phyloP scores from a whole-genome alignment of 331 rosid genomes.

The Malus hybrid region DNA sequence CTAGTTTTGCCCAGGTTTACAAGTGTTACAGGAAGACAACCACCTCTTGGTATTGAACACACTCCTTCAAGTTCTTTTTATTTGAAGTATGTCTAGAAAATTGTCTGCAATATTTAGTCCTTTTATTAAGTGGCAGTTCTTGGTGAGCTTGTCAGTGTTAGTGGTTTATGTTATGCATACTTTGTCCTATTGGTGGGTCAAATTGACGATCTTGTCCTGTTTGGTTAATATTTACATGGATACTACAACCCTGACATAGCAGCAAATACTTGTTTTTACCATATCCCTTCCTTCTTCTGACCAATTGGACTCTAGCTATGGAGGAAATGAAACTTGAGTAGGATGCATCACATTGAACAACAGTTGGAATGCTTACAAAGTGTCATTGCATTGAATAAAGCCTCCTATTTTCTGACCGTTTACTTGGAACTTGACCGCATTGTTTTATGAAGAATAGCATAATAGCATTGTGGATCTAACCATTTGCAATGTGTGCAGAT shows the following conservation, averaged over 20 bases:
- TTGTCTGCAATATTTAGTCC: not conserved
- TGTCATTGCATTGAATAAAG: not conserved
- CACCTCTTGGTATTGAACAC: conserved; percentile 65
- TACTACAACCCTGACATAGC: not conserved
- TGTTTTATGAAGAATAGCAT: not conserved
- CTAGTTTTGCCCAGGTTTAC: conserved; percentile 62
- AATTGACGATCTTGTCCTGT: not conserved
- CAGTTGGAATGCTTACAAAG: not conserved
- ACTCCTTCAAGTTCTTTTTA: conserved; percentile 6
- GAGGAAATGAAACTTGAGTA: not conserved
- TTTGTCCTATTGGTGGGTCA: not conserved
- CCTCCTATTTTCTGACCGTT: not conserved
- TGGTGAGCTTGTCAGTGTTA: conserved; percentile 1
- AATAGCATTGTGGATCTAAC: conserved; percentile 2
- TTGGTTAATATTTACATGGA: not conserved
- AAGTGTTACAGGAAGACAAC: conserved; percentile 50
- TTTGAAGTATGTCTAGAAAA: not conserved
- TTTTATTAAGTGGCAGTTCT: not conserved
- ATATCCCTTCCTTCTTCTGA: not conserved
- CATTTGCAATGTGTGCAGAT: conserved; percentile 41
- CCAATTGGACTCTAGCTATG: not conserved
- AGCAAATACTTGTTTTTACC: not conserved
- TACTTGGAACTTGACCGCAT: not conserved
- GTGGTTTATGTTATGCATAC: not conserved
- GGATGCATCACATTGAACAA: not conserved